Base-by-base conservation (phyloP, 108 stramenopile species). In the Mediolabrus comicus region DNA sequence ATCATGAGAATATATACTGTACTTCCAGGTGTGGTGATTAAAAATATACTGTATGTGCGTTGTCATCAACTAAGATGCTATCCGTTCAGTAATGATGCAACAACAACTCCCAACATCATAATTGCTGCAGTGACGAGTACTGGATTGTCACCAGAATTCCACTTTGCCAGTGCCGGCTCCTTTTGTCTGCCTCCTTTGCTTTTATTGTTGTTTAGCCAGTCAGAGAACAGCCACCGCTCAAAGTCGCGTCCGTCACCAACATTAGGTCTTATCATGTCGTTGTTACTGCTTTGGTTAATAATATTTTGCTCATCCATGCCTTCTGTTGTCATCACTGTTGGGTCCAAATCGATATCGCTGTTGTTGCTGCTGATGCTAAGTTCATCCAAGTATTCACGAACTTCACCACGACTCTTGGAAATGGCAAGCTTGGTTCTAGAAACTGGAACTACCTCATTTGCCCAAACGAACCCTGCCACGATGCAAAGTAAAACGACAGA, bases 81-180 rank as follows among this genome's bases (percentile, higher is more conserved):
- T 52, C 49, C 87, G 75, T 69, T 92, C 91, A 4, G 88, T 87
- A 17, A 89, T 10, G 88, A 78, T 31, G 88, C 85, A 14, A 88
- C 29, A 0, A 88, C 27, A 49, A 92, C 63, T 46, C 91, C 88
- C 10, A 88, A 9, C 51, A 84, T 61, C 72, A 92, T 87, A 35
- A 92, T 66, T 4, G 75, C 81, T 2, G 90, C 74, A 9, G 92
- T 86, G 2, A 84, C 92, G 14, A 91, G 59, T 5, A 91, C 88
- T 16, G 90, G 92, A 76, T 94, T 94, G 60, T 94, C 92, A 1
- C 92, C 92, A 16, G 87, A 89, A 59, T 94, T 94, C 90, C 92
- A 94, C 71, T 94, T 94, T 7, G 92, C 92, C 30, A 94, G 38
- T 3, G 92, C 92, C 8, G 88, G 88, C 71, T 87, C 87, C 51